Evolutionary conservation across 257 asterid species (phyloP).

Genomic region (Capsicum chinense): DNA sequence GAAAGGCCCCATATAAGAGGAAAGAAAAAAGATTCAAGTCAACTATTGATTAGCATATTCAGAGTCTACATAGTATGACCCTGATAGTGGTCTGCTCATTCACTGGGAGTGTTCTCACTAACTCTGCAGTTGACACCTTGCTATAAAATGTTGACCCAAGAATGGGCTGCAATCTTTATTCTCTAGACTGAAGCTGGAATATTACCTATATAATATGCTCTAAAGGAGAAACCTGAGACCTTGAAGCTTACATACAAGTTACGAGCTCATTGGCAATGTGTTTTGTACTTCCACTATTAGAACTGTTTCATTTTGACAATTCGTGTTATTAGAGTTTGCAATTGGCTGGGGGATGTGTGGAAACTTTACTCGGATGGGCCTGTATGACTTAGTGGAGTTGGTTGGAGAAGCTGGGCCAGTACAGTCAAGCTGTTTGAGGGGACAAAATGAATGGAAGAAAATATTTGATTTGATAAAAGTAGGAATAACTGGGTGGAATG

Average conservation of each 20-base stretch:
- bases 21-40: neutral
- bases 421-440: neutral
- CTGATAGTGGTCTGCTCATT: conserved; percentile 12
- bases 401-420: conserved; percentile 1
- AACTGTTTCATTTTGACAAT: neutral
- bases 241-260: neutral
- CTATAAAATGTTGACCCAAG: neutral
- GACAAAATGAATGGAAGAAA: neutral
- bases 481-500: neutral
- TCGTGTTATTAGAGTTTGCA: neutral
- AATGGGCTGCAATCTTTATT: neutral
- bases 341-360: neutral
- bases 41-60: neutral
- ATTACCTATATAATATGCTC: neutral
- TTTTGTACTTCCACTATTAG: neutral
- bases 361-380: neutral
- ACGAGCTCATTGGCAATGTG: neutral
- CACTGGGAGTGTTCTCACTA: neutral
- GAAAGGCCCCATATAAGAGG: neutral
- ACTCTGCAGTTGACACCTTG: neutral
- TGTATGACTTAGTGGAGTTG: neutral
- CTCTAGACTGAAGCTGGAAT: conserved; percentile 6
- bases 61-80: neutral
- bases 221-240: conserved; percentile 13
- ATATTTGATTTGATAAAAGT: neutral